A percentile compares a stretch with the other conserved stretches of the same genome.
Evolutionary conservation across 306 rosid genomes (phyloP).

Genomic region (Glycine tomentella): DNA sequence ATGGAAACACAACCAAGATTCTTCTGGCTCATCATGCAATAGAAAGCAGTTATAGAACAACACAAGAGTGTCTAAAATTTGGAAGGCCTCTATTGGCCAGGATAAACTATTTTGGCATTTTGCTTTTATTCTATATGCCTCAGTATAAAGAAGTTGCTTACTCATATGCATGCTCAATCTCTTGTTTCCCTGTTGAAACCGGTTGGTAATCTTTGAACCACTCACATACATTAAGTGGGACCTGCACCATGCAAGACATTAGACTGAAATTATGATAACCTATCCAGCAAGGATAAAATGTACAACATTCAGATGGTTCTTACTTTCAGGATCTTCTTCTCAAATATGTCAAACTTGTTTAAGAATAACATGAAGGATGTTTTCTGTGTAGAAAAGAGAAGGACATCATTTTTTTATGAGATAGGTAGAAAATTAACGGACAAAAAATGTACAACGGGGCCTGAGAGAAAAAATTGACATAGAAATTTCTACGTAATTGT

Average conservation of each 20-base stretch:
- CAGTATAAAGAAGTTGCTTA: slow-evolving; percentile 55
- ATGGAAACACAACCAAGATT: slow-evolving; percentile 1
- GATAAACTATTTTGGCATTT: slow-evolving; percentile 19
- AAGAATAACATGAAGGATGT: slow-evolving; percentile 98
- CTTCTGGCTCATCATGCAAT: slow-evolving; percentile 3
- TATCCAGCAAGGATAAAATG: slow-evolving; percentile 39
- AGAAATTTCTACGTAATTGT: neutral
- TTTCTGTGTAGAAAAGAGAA: slow-evolving; percentile 66
- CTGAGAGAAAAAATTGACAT: slow-evolving; percentile 6
- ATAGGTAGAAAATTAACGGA: slow-evolving; percentile 12
- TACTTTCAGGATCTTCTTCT: slow-evolving; percentile 92
- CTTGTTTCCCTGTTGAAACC: slow-evolving; percentile 89
- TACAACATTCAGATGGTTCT: slow-evolving; percentile 44
- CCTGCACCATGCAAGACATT: slow-evolving; percentile 62
- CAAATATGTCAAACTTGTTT: slow-evolving; percentile 96
- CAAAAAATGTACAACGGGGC: slow-evolving; percentile 24
- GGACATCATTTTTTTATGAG: slow-evolving; percentile 29
- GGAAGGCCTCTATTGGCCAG: slow-evolving; percentile 40
- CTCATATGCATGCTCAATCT: slow-evolving; percentile 95
- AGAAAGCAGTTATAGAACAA: slow-evolving; percentile 6
- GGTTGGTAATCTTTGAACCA: slow-evolving; percentile 99
- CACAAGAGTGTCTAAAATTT: neutral
- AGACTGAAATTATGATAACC: slow-evolving; percentile 45
- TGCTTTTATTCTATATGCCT: slow-evolving; percentile 4
- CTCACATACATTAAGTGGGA: slow-evolving; percentile 85